Conservation (phyloP, 192 early-diverging fungal species). For the Gonapodya sp. region DNA sequence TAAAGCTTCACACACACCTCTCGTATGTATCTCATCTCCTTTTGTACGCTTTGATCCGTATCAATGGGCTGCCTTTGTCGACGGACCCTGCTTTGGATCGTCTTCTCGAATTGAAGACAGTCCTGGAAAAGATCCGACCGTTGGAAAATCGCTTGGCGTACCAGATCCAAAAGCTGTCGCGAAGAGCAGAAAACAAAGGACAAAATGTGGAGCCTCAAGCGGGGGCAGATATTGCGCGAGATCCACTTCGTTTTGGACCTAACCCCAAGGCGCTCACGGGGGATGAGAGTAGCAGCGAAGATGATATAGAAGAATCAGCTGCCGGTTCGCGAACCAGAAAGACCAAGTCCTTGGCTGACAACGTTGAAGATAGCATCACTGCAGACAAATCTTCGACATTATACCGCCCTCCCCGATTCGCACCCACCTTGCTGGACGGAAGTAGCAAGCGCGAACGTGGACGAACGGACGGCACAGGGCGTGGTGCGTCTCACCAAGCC, state of each 20-base stretch:
- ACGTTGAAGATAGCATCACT: constrained; percentile 4
- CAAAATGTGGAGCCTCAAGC: constrained; percentile 11
- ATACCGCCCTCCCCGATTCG: neutral
- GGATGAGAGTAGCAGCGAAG: constrained; percentile 16
- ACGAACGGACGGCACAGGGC: neutral
- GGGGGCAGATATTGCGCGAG: constrained; percentile 21
- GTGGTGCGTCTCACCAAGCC: constrained; percentile 29
- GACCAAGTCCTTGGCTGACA: constrained; percentile 36
- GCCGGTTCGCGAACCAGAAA: constrained; percentile 19
- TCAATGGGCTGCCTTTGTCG: constrained; percentile 56
- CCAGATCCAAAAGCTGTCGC: constrained; percentile 91
- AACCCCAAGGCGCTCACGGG: constrained; percentile 40
- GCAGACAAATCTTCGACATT: neutral
- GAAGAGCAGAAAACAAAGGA: constrained; percentile 19
- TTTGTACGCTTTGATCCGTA: constrained; percentile 66
- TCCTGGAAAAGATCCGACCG: constrained; percentile 90
- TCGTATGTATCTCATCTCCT: constrained; percentile 75
- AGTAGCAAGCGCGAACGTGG: neutral
- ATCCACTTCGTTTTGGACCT: constrained; percentile 88
- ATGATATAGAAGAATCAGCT: constrained; percentile 34
- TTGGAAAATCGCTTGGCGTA: constrained; percentile 90
- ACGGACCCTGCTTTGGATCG: constrained; percentile 50
- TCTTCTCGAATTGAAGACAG: constrained; percentile 68
- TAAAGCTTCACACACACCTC: constrained; percentile 78
- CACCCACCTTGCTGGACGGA: neutral